Percentiles rank a stretch among this genome's conserved stretches.
phyloP scores from a whole-genome alignment of 495 filamentous ascomycete species.

The Hyphodiscus hymeniophilus region DNA sequence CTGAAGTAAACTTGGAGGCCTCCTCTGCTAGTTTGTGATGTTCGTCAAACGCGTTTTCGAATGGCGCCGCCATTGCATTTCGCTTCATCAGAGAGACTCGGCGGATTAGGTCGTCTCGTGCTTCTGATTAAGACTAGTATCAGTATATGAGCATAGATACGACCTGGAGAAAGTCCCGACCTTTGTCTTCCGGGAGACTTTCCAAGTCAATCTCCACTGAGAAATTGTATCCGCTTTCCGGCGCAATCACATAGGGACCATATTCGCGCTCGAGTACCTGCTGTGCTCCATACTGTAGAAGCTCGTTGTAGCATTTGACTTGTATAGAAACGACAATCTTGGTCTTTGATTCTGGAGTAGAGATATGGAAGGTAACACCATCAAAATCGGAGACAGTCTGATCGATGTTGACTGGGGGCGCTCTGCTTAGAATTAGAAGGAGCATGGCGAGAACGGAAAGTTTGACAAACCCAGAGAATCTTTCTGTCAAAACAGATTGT shows the following conservation, averaged over 20 bases:
- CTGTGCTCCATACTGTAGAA: conserved; percentile 87
- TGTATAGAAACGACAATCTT: conserved; percentile 89
- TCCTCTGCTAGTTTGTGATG: conserved; percentile 78
- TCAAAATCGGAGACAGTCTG: conserved; percentile 98
- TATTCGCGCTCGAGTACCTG: conserved; percentile 90
- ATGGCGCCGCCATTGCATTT: conserved; percentile 96
- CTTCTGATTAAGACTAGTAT: conserved; percentile 43
- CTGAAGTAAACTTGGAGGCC: conserved; percentile 80
- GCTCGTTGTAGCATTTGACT: conserved; percentile 88
- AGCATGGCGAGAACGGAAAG: conserved; percentile 8
- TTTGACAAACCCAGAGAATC: conserved; percentile 69
- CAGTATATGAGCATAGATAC: not conserved
- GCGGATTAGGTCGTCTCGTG: conserved; percentile 72
- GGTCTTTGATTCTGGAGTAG: conserved; percentile 85
- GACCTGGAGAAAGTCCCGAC: conserved; percentile 26
- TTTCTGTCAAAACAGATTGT: conserved; percentile 88
- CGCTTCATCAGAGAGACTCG: conserved; percentile 86
- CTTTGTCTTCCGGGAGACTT: conserved; percentile 68
- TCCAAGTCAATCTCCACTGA: conserved; percentile 84
- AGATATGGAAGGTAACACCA: conserved; percentile 94
- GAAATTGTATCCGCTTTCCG: conserved; percentile 92
- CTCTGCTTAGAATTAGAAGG: conserved; percentile 41
- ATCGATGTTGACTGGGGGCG: conserved; percentile 79
- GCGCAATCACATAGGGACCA: conserved; percentile 76
- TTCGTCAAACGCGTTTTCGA: conserved; percentile 92